Base-by-base conservation (phyloP, 805 yeast species). In the Teunomyces stri region DNA sequence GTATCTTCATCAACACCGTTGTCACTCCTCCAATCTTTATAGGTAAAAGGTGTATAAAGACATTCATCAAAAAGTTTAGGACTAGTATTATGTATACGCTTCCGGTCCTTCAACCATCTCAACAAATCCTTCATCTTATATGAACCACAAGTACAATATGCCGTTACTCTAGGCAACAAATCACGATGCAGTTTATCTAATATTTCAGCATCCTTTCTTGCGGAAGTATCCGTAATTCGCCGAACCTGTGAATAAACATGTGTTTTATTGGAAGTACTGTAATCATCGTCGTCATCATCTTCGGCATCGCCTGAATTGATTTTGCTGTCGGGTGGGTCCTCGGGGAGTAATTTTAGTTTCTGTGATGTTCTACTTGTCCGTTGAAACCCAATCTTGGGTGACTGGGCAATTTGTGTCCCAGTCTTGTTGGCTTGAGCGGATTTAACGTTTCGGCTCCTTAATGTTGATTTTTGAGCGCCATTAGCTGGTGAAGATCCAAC, bases 41-140 rank as follows among this genome's bases (percentile, higher is more conserved):
- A 86, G 2, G 81, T 82, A 64, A 90, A 92, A 0, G 97, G 96
- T 0, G 97, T 89, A 61, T 91, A 94, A 6, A 94, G 72, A 62
- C 98, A 94, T 65, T 94, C 99, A 62, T 94, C 98, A 69, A 92
- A 89, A 47, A 90, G 68, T 56, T 87, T 88, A 1, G 98, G 97
- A 54, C 82, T 82, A 0, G 94, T 83, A 31, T 89, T 85, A 59
- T 85, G 87, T 1, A 78, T 71, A 50, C 87, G 70, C 60, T 82
- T 87, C 18, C 89, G 77, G 43, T 89, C 94, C 58, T 85, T 84
- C 44, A 94, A 68, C 91, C 96, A 92, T 58, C 92, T 74, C 42
- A 86, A 75, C 35, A 94, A 70, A 43, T 90, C 97, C 56, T 86
- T 81, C 96, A 94, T 88, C 54, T 81, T 82, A 61, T 91, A 94